phyloP scores from a whole-genome alignment of 2,329 filamentous ascomycete genomes.

The Xylaria sp. region DNA sequence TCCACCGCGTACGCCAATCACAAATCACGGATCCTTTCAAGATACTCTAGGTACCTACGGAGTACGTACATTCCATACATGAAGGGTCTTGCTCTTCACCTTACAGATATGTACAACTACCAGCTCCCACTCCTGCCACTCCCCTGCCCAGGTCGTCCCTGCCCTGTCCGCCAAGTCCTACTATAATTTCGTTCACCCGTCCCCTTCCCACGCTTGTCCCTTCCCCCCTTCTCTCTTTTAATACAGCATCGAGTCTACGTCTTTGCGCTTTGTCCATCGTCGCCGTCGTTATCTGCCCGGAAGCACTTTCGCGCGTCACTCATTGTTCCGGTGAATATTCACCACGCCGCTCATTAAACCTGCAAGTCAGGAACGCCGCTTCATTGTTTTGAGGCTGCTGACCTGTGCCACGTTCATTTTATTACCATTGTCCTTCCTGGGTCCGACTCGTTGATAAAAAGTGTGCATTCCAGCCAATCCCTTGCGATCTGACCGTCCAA shows the following conservation, averaged over 20 bases:
- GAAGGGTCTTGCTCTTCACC: no score
- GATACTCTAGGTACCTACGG: no score
- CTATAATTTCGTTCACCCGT: slow-evolving; percentile 19
- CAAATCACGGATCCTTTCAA: no score
- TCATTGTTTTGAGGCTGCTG: slow-evolving; percentile 20
- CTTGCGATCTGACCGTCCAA: slow-evolving; percentile 5
- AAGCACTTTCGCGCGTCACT: slow-evolving; percentile 33
- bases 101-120: slow-evolving; percentile 2
- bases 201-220: slow-evolving; percentile 4
- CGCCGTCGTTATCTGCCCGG: slow-evolving; percentile 28
- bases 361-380: slow-evolving; percentile 21
- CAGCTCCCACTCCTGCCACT: slow-evolving; percentile 25
- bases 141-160: slow-evolving; percentile 25
- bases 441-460: slow-evolving; percentile 8
- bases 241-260: not conserved
- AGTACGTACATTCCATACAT: no score
- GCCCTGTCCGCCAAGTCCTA: slow-evolving; percentile 21
- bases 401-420: slow-evolving; percentile 29
- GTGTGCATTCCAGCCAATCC: slow-evolving; percentile 8
- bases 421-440: slow-evolving; percentile 20
- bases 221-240: slow-evolving; percentile 19
- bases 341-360: slow-evolving; percentile 37
- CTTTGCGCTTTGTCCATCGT: slow-evolving; percentile 27
- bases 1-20: no score
- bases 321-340: slow-evolving; percentile 38